A percentile compares a stretch with the other conserved stretches of the same genome.
phyloP scores from a whole-genome alignment of 352 stramenopile genomes.

The Pythium guiyangense region DNA sequence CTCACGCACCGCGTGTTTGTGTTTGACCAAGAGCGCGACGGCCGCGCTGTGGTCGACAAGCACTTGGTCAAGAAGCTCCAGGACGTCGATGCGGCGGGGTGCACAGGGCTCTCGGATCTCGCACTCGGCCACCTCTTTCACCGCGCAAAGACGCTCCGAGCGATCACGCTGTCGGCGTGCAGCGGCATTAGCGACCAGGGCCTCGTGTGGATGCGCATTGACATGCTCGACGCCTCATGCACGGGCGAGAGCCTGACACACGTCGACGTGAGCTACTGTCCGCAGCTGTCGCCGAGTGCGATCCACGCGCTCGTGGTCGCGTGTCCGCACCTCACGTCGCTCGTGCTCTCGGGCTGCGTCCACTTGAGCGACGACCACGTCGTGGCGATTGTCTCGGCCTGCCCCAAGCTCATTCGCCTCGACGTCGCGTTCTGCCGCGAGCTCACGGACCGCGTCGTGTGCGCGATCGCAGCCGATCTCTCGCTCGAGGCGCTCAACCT shows the following conservation, averaged over 20 bases:
- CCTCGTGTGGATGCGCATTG: conserved; percentile 47
- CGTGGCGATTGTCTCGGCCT: conserved; percentile 65
- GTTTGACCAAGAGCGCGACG: conserved; percentile 84
- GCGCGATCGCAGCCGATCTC: conserved; percentile 65
- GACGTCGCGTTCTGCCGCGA: conserved; percentile 81
- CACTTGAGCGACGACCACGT: conserved; percentile 66
- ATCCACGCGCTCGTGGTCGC: conserved; percentile 54
- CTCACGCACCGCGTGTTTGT: conserved; percentile 75
- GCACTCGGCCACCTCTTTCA: conserved; percentile 63
- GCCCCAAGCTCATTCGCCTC: conserved; percentile 60
- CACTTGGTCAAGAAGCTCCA: conserved; percentile 63
- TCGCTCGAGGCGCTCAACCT: conserved; percentile 78
- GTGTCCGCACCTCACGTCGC: conserved; percentile 53
- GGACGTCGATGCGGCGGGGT: conserved; percentile 62
- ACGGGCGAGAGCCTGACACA: conserved; percentile 37
- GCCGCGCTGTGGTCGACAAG: conserved; percentile 71
- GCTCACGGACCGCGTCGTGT: conserved; percentile 70
- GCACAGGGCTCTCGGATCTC: conserved; percentile 64
- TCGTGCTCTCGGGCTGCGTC: conserved; percentile 83
- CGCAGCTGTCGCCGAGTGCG: conserved; percentile 42
- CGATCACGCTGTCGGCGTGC: conserved; percentile 54
- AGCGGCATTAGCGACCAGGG: conserved; percentile 60
- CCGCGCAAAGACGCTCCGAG: conserved; percentile 42
- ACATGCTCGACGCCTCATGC: conserved; percentile 60
- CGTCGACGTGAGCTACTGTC: conserved; percentile 83